Conservation (phyloP, 192 early-diverging fungal species). For the Entomortierella parvispora region DNA sequence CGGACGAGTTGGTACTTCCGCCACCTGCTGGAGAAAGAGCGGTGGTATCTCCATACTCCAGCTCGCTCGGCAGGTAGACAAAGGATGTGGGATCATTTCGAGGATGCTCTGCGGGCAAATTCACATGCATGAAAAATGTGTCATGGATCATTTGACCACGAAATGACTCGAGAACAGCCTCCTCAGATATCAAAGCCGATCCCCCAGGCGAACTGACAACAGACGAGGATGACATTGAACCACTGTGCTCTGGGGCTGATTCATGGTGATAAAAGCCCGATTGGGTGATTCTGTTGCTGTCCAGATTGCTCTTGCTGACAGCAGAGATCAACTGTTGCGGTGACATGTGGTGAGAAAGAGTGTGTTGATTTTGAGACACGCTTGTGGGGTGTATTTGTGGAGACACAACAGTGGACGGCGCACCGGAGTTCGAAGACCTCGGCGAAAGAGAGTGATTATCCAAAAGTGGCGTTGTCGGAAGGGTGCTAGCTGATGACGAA, state of each 20-base stretch:
- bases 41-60: slow-evolving; percentile 17
- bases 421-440: no score
- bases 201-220: slow-evolving; percentile 3
- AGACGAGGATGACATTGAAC: slow-evolving; percentile 2
- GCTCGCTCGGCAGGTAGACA: slow-evolving; percentile 22
- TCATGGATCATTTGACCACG: slow-evolving; percentile 22
- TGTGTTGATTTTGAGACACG: no score
- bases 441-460: no score
- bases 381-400: no score
- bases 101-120: slow-evolving; percentile 19
- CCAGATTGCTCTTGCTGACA: neutral
- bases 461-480: neutral
- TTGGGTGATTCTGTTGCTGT: slow-evolving; percentile 1
- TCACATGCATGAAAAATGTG: slow-evolving; percentile 10
- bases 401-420: no score
- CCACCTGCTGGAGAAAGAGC: slow-evolving; percentile 8
- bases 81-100: slow-evolving; percentile 15
- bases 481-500: neutral
- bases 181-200: slow-evolving; percentile 8
- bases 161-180: slow-evolving; percentile 8
- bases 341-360: no score
- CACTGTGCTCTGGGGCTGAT: neutral
- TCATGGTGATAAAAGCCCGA: neutral
- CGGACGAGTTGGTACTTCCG: slow-evolving; percentile 19
- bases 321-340: no score